Conservation (phyloP, 176 grass and related monocot genomes). For the Saccharum spontaneum region DNA sequence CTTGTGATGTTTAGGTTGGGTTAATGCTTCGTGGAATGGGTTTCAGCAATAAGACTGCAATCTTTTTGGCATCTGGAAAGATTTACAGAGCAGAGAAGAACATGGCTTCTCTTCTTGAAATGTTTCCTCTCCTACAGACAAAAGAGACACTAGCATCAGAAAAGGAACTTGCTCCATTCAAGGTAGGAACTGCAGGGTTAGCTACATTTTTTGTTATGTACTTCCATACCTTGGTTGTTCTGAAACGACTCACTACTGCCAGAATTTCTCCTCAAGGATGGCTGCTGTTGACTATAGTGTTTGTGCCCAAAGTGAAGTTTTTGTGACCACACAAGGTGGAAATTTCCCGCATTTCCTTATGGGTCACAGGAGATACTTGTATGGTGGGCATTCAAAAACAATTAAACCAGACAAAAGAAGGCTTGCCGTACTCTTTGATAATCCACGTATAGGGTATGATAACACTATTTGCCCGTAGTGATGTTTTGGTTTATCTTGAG, state of each 20-base stretch:
- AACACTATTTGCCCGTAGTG: background rate
- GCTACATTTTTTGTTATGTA: background rate
- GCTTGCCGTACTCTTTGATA: constrained; percentile 86
- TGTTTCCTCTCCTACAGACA: constrained; percentile 95
- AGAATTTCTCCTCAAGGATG: constrained; percentile 99
- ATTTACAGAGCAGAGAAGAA: constrained; percentile 88
- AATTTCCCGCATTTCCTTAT: constrained; percentile 94
- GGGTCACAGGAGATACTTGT: constrained; percentile 90
- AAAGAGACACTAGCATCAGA: constrained; percentile 82
- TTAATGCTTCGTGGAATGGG: constrained; percentile 98
- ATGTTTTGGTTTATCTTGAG: constrained; percentile 18
- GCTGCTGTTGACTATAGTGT: constrained; percentile 91
- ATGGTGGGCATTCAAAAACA: constrained; percentile 91
- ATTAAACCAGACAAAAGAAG: constrained; percentile 98
- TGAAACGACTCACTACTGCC: constrained; percentile 23
- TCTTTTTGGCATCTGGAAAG: constrained; percentile 97
- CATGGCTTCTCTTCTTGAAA: constrained; percentile 91
- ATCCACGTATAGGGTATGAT: constrained; percentile 78
- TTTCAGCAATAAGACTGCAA: constrained; percentile 84
- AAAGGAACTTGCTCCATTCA: constrained; percentile 87
- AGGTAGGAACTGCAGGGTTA: constrained; percentile 59
- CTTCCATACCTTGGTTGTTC: background rate
- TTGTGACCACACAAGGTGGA: constrained; percentile 97
- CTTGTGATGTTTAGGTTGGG: constrained; percentile 68
- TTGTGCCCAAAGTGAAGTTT: constrained; percentile 82